These are phyloP conservation scores for Candida incommunis DNA, from an alignment of 805 yeast genomes.

Conservation along the genomic window DNA sequence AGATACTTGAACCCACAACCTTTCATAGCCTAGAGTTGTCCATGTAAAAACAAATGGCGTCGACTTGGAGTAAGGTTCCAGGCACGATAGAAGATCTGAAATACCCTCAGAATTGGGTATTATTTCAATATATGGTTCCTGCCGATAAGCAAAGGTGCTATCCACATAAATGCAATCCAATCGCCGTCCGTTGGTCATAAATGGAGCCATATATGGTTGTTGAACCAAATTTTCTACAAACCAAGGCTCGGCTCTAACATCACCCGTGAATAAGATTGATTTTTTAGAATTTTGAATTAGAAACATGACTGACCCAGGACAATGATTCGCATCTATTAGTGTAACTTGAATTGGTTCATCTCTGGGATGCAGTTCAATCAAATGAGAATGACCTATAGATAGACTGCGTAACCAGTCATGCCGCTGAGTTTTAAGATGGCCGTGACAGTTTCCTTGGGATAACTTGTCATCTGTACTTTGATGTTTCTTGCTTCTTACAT, in stretches of 20 bases:
- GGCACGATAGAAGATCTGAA: conserved; percentile 17
- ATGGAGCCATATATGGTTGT: conserved; percentile 31
- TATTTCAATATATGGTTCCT: conserved; percentile 34
- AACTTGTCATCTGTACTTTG: not conserved
- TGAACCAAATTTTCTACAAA: conserved; percentile 28
- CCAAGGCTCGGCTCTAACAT: conserved; percentile 41
- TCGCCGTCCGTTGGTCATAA: conserved; percentile 18
- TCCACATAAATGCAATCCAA: conserved; percentile 39
- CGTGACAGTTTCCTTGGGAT: not conserved
- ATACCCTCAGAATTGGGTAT: conserved; percentile 30
- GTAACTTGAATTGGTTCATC: conserved; percentile 22
- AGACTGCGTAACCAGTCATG: conserved; percentile 6
- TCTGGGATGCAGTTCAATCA: conserved; percentile 8
- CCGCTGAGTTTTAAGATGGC: not conserved
- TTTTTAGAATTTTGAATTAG: conserved; percentile 24
- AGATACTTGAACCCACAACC: conserved; percentile 31
- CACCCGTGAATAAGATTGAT: conserved; percentile 41
- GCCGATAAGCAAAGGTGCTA: conserved; percentile 37
- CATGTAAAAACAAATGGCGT: conserved; percentile 30
- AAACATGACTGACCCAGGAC: conserved; percentile 47
- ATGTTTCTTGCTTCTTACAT: conserved; percentile 8
- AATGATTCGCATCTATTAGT: conserved; percentile 38
- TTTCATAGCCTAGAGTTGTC: conserved; percentile 37
- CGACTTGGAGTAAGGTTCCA: conserved; percentile 31
- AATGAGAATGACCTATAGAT: conserved; percentile 7